A percentile compares a stretch with the other conserved stretches of the same genome.
These are phyloP conservation scores for Furcasterigmium furcatum DNA, from an alignment of 2,329 filamentous ascomycete genomes.

Conservation along the genomic window DNA sequence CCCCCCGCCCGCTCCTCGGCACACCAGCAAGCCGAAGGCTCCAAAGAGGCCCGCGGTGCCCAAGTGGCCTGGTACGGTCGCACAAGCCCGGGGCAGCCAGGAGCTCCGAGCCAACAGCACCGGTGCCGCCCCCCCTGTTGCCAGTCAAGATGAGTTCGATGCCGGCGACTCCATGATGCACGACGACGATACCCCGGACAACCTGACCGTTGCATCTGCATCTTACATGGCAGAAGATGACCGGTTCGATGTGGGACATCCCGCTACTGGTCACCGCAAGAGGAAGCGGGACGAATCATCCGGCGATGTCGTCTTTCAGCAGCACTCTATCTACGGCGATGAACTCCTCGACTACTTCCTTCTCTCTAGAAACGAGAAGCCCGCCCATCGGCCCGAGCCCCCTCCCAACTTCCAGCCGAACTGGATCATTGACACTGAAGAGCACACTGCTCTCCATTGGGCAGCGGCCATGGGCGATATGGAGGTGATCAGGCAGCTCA, in stretches of 20 bases:
- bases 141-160: constrained; percentile 60
- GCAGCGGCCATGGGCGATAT: constrained; percentile 96
- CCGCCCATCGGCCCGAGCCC: constrained; percentile 70
- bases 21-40: constrained; percentile 81
- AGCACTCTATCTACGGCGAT: constrained; percentile 89
- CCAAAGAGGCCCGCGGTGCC: constrained; percentile 63
- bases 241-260: constrained; percentile 65
- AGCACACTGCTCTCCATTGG: constrained; percentile 94
- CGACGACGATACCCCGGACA: constrained; percentile 80
- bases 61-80: constrained; percentile 49
- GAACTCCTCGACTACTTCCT: constrained; percentile 96
- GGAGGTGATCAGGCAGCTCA: constrained; percentile 83
- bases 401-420: constrained; percentile 86
- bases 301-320: constrained; percentile 69
- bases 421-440: constrained; percentile 88
- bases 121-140: constrained; percentile 14
- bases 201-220: constrained; percentile 77
- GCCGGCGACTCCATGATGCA: constrained; percentile 57
- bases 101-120: constrained; percentile 10
- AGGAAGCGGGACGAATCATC: constrained; percentile 69
- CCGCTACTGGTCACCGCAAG: constrained; percentile 58
- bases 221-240: constrained; percentile 85
- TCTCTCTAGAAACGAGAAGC: constrained; percentile 74
- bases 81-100: constrained; percentile 1
- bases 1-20: constrained; percentile 90